These are phyloP conservation scores for Erysimum cheiri DNA, from an alignment of 441 rosid genomes.

Conservation along the genomic window DNA sequence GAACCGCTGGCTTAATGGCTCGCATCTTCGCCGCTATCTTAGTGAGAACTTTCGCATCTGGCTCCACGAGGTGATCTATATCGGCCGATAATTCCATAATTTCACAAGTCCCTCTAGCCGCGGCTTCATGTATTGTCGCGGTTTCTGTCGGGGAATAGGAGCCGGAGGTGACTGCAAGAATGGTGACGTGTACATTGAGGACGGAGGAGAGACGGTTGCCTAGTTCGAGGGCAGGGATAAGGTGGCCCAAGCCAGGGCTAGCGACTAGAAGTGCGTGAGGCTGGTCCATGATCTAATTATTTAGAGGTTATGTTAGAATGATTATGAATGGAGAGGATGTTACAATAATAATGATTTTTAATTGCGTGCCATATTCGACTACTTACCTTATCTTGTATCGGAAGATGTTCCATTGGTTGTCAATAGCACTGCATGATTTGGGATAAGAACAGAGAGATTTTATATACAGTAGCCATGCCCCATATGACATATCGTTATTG, in stretches of 20 bases:
- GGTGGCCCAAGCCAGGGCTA: constrained; percentile 44
- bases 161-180: constrained; percentile 31
- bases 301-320: background rate
- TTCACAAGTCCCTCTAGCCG: constrained; percentile 22
- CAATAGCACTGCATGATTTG: constrained; percentile 11
- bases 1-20: constrained; percentile 18
- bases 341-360: background rate
- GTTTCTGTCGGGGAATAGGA: constrained; percentile 26
- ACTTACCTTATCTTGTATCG: constrained; percentile 4
- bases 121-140: constrained; percentile 23
- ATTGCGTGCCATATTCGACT: background rate
- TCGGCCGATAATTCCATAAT: constrained; percentile 26
- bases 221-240: constrained; percentile 40
- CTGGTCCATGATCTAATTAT: constrained; percentile 29
- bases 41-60: constrained; percentile 26
- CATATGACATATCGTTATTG: too few relatives aligned
- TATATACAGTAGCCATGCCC: background rate
- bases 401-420: background rate
- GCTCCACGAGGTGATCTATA: constrained; percentile 14
- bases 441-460: background rate
- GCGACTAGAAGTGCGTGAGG: constrained; percentile 39
- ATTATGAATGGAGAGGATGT: constrained; percentile 7
- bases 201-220: constrained; percentile 38
- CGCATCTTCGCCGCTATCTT: constrained; percentile 31
- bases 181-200: constrained; percentile 29